A percentile compares a stretch with the other conserved stretches of the same genome.
These are phyloP conservation scores for Alternaria dauci DNA, from an alignment of 2,329 filamentous ascomycete species.

Conservation along the genomic window DNA sequence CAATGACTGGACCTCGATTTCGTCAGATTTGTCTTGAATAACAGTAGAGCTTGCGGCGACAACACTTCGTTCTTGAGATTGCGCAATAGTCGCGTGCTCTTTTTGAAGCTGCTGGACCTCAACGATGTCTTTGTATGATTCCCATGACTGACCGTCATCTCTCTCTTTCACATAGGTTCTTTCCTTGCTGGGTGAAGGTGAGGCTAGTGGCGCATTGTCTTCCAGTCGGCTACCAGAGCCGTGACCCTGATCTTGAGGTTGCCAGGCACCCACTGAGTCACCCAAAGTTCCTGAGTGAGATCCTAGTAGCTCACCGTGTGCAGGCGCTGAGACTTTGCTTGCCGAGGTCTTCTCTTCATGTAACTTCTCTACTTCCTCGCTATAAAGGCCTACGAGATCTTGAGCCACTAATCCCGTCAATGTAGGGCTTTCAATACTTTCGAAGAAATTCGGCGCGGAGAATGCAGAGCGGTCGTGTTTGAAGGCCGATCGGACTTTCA, in stretches of 20 bases:
- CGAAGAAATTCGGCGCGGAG: slow-evolving; percentile 2
- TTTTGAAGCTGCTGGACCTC: neutral
- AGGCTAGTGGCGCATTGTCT: neutral
- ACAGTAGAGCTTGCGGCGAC: neutral
- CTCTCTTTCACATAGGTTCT: neutral
- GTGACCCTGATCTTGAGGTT: neutral
- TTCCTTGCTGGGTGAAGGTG: neutral
- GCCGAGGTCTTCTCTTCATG: neutral
- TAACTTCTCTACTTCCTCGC: neutral
- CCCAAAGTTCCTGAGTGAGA: neutral
- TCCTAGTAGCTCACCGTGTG: neutral
- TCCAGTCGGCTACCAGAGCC: neutral
- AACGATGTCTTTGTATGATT: neutral
- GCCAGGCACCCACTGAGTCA: neutral
- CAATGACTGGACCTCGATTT: neutral
- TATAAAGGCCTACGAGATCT: neutral
- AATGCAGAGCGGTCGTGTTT: neutral
- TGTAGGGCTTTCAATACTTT: slow-evolving; percentile 7
- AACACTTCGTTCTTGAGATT: neutral
- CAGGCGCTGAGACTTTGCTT: neutral
- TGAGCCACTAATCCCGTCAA: slow-evolving; percentile 2
- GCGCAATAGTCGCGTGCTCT: neutral
- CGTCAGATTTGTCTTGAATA: neutral
- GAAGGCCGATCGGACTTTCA: slow-evolving; percentile 7
- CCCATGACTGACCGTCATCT: neutral